A percentile compares a stretch with the other conserved stretches of the same genome.
Evolutionary conservation across 1,139 yeast genomes (phyloP).

Genomic region (Taphrina sp.): DNA sequence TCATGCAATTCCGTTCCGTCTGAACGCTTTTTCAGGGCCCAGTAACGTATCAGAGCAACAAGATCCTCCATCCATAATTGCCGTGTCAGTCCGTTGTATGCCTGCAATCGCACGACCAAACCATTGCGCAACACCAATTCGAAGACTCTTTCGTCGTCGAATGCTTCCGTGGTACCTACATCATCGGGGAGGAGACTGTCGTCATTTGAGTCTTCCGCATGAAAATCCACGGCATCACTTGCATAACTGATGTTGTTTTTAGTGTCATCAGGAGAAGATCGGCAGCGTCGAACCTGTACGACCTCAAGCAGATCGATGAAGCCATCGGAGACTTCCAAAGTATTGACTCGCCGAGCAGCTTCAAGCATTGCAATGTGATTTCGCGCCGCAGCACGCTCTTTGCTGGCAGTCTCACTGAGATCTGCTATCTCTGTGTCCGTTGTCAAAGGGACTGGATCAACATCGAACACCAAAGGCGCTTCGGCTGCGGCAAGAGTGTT

Average conservation of each 20-base stretch:
- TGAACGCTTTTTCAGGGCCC: constrained; percentile 55
- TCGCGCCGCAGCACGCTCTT: constrained; percentile 49
- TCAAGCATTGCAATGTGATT: constrained; percentile 64
- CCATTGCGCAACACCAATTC: constrained; percentile 56
- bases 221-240: constrained; percentile 29
- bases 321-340: constrained; percentile 59
- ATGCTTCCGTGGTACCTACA: constrained; percentile 45
- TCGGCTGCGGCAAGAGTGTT: constrained; percentile 1
- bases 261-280: constrained; percentile 34
- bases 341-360: constrained; percentile 59
- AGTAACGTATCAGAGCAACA: constrained; percentile 52
- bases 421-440: constrained; percentile 56
- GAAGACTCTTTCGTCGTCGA: constrained; percentile 48
- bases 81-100: constrained; percentile 53
- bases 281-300: constrained; percentile 44
- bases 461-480: constrained; percentile 9
- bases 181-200: constrained; percentile 40
- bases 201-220: constrained; percentile 33
- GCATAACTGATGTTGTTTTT: constrained; percentile 44
- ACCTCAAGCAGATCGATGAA: constrained; percentile 61
- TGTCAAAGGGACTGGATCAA: constrained; percentile 50
- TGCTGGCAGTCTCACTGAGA: constrained; percentile 48
- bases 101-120: constrained; percentile 55
- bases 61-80: constrained; percentile 66
- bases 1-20: constrained; percentile 48